Conservation (phyloP, 306 rosid species). For the Mimosa bimucronata region DNA sequence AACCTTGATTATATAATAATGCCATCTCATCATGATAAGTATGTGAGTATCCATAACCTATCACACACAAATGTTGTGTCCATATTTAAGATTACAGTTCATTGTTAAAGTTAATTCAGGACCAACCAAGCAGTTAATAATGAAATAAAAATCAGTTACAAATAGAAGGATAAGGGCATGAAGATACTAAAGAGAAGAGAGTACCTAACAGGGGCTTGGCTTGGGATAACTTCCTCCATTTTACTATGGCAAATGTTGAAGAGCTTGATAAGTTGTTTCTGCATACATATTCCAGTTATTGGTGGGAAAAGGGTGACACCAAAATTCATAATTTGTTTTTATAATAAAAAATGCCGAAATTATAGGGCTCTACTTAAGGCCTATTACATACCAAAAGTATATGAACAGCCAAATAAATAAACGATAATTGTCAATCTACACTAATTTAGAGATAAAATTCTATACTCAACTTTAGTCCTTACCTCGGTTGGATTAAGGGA, state of each 20-base stretch:
- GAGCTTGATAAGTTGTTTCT: slow-evolving; percentile 70
- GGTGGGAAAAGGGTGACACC: slow-evolving; percentile 29
- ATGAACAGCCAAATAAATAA: neutral
- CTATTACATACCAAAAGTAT: neutral
- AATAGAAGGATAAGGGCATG: neutral
- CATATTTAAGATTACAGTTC: slow-evolving; percentile 7
- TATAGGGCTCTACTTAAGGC: slow-evolving; percentile 1
- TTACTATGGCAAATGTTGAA: slow-evolving; percentile 79
- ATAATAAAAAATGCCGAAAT: neutral
- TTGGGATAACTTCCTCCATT: slow-evolving; percentile 75
- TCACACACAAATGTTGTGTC: slow-evolving; percentile 7
- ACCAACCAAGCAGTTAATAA: neutral
- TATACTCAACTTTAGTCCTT: slow-evolving; percentile 3
- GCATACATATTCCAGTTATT: slow-evolving; percentile 47
- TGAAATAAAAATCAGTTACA: neutral
- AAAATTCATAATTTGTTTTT: neutral
- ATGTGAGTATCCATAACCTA: neutral
- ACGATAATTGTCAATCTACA: neutral
- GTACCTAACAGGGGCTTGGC: slow-evolving; percentile 64
- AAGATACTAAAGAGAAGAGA: slow-evolving; percentile 18
- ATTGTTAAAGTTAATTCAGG: neutral
- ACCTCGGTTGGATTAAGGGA: slow-evolving; percentile 63
- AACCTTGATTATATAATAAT: neutral
- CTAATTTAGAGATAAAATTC: slow-evolving; percentile 23
- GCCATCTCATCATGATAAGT: slow-evolving; percentile 7